Evolutionary conservation across 1,139 yeast genomes (phyloP).

Genomic region (Hyphopichia buzzinii): DNA sequence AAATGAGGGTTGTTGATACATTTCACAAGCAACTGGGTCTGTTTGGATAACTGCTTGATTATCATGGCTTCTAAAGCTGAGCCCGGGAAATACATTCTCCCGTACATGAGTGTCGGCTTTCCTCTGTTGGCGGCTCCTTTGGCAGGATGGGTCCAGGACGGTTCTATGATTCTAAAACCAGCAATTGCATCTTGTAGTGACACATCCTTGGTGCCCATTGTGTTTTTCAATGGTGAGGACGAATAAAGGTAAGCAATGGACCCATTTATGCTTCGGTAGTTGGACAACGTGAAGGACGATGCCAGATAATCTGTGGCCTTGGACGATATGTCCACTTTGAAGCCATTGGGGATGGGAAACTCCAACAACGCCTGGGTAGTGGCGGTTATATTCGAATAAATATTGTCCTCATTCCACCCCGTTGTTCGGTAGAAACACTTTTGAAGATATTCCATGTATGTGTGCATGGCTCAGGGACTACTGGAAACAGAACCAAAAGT

Average conservation of each 20-base stretch:
- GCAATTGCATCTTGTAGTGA: slow-evolving; percentile 73
- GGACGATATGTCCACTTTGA: slow-evolving; percentile 66
- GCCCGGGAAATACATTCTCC: slow-evolving; percentile 86
- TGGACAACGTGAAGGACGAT: slow-evolving; percentile 71
- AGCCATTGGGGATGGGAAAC: slow-evolving; percentile 71
- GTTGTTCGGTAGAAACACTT: slow-evolving; percentile 67
- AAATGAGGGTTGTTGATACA: slow-evolving; percentile 73
- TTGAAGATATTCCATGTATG: slow-evolving; percentile 82
- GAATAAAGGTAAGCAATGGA: slow-evolving; percentile 81
- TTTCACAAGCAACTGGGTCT: slow-evolving; percentile 66
- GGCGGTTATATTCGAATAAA: slow-evolving; percentile 69
- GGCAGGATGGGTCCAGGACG: slow-evolving; percentile 16
- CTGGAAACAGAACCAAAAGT: too few relatives aligned
- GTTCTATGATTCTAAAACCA: slow-evolving; percentile 68
- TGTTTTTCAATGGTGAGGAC: slow-evolving; percentile 52
- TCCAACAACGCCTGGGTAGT: slow-evolving; percentile 71
- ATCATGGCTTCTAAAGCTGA: slow-evolving; percentile 87
- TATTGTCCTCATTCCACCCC: slow-evolving; percentile 75
- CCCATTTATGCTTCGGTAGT: slow-evolving; percentile 70
- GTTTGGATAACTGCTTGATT: slow-evolving; percentile 59
- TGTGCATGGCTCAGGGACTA: slow-evolving; percentile 54
- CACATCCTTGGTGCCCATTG: slow-evolving; percentile 52
- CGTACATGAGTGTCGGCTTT: slow-evolving; percentile 49
- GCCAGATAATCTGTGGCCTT: slow-evolving; percentile 71
- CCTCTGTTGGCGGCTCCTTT: slow-evolving; percentile 5